phyloP scores from a whole-genome alignment of 306 rosid genomes.

The Cucurbita moschata region DNA sequence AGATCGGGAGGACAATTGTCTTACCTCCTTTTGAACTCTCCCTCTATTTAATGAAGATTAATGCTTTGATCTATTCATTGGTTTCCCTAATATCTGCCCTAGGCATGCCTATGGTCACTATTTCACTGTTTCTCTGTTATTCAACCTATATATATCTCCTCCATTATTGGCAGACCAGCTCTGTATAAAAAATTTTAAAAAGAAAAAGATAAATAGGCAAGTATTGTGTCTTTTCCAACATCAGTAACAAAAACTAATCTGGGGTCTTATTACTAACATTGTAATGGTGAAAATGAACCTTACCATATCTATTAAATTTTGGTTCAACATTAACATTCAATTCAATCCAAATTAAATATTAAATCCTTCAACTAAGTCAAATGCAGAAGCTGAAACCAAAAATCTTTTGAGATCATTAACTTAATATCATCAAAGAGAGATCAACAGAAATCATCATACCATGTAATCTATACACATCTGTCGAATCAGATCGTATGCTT shows the following conservation, averaged over 20 bases:
- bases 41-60: not conserved
- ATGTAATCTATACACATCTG: slow-evolving; percentile 90
- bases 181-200: not conserved
- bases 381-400: not conserved
- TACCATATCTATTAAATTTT: not conserved
- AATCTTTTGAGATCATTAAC: not conserved
- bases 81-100: not conserved
- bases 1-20: not conserved
- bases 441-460: slow-evolving; percentile 27
- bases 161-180: not conserved
- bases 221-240: not conserved
- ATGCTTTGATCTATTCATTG: not conserved
- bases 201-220: not conserved
- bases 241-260: not conserved
- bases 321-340: not conserved
- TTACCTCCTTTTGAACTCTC: not conserved
- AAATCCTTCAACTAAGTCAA: not conserved
- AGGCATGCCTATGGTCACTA: not conserved
- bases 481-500: slow-evolving; percentile 54
- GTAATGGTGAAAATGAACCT: not conserved
- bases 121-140: not conserved
- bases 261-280: not conserved
- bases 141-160: not conserved
- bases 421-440: not conserved
- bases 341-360: not conserved